Evolutionary conservation across 192 early-diverging fungal species (phyloP), one percentile per base, ranked within the genome.

Genomic region (Coemansia sp.): DNA sequence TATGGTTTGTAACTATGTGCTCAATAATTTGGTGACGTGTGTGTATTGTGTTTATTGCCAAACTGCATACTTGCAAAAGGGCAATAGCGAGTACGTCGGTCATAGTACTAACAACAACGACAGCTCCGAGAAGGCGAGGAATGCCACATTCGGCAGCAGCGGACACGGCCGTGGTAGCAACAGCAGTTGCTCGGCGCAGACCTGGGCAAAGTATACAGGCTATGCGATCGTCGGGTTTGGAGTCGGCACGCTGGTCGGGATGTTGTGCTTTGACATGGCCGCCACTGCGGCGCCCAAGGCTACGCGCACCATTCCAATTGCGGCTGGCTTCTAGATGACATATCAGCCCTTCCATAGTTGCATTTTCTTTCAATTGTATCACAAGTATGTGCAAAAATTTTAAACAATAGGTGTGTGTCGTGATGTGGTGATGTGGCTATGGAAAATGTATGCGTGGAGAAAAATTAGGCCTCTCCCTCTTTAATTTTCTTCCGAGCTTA

Each of bases 141-240:
- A 60, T 34, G 57, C 33, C 16, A 31, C 31, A 36, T 33, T 49
- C 20, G 10, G 41, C 49, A 20, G 39, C 52, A 38, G 8, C 29
- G 27, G 46, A 2, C 36, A 58, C 36, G 29, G 46, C n/a, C 18
- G 40, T 31, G 27, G 53, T 39, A 43, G 39, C 52, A 24, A 15
- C 29, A 33, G 33, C 6, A 50, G 47, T 36, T 36, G 34, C 38
- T 38, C 64, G 18, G 43, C 61, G 33, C 74, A 68, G 50, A 61
- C 27, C 40, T 77, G 74, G 80, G 75, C 71, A 46, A 73, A 61
- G 66, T 81, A 77, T 68, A 81, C 80, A 8, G 75, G 74, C 27
- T 81, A 81, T 58, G 80, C 80, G 36, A 77, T 81, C 31, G 71
- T 77, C 15, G 80, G 80, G 5, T 81, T 81, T 47, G 80, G 80